Evolutionary conservation across 2,329 filamentous ascomycete species (phyloP).

Genomic region (Akanthomyces uredinophilus): DNA sequence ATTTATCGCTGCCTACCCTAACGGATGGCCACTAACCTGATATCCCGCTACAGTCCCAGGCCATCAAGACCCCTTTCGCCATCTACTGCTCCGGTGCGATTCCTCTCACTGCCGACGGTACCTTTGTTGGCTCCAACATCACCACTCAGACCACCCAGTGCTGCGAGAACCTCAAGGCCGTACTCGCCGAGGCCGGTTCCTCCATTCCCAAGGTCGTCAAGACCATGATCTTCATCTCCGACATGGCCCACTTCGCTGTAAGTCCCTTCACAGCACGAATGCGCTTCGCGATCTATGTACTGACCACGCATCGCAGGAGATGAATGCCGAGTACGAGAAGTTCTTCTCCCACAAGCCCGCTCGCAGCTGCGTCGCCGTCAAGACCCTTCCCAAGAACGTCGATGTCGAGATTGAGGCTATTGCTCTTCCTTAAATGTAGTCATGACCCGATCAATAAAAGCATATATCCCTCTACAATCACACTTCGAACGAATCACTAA

Average conservation of each 20-base stretch:
- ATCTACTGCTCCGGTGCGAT: constrained; percentile 71
- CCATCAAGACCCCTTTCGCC: constrained; percentile 59
- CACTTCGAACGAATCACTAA: not conserved
- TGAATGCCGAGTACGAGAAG: constrained; percentile 82
- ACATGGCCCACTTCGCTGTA: constrained; percentile 81
- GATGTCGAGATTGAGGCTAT: constrained; percentile 89
- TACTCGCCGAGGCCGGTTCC: constrained; percentile 77
- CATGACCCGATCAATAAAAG: not conserved
- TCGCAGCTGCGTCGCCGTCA: constrained; percentile 85
- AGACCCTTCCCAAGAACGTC: constrained; percentile 79
- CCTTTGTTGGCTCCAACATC: constrained; percentile 54
- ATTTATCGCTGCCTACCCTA: not conserved
- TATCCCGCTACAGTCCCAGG: constrained; percentile 48
- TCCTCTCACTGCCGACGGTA: constrained; percentile 55
- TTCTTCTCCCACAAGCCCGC: constrained; percentile 81
- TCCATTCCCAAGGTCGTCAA: constrained; percentile 79
- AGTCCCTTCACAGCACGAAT: constrained; percentile 21
- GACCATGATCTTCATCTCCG: constrained; percentile 83
- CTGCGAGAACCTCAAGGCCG: constrained; percentile 75
- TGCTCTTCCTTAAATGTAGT: constrained; percentile 53
- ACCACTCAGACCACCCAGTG: constrained; percentile 58
- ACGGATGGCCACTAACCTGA: constrained; percentile 16
- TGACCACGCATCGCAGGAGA: constrained; percentile 41
- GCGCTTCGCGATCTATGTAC: not conserved
- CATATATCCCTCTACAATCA: not conserved